These are phyloP conservation scores for Diplodia intermedia DNA, from an alignment of 2,329 filamentous ascomycete species.

Conservation along the genomic window DNA sequence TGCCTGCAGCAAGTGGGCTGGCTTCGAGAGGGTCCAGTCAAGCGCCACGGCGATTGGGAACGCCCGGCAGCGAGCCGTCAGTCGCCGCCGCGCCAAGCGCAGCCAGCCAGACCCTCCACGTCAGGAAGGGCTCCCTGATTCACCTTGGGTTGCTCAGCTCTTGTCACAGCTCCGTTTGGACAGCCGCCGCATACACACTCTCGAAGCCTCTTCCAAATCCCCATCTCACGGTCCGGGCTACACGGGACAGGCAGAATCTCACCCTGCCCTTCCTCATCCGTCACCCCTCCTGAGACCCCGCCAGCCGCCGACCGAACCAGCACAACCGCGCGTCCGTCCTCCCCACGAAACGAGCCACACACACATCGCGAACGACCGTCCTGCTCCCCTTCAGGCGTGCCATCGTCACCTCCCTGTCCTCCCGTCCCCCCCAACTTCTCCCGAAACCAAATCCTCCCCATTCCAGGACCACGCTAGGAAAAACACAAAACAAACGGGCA, in stretches of 20 bases:
- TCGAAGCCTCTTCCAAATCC: background rate
- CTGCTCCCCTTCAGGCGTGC: slow-evolving; percentile 13
- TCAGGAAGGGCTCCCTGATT: slow-evolving; percentile 28
- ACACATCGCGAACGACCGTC: slow-evolving; percentile 14
- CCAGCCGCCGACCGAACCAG: slow-evolving; percentile 12
- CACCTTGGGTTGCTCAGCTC: slow-evolving; percentile 10
- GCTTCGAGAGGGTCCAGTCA: background rate
- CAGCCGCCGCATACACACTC: background rate
- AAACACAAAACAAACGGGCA: background rate
- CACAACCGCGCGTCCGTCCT: slow-evolving; percentile 16
- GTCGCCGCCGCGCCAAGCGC: slow-evolving; percentile 19
- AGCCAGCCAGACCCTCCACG: slow-evolving; percentile 8
- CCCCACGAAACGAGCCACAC: slow-evolving; percentile 7
- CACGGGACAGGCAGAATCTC: background rate
- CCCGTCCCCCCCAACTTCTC: background rate
- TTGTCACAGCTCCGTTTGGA: slow-evolving; percentile 5
- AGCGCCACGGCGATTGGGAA: background rate
- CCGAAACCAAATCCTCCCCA: background rate
- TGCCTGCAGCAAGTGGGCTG: background rate
- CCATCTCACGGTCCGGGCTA: background rate
- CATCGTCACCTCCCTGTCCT: slow-evolving; percentile 4
- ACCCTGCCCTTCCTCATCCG: slow-evolving; percentile 12
- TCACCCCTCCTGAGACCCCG: slow-evolving; percentile 30
- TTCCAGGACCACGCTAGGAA: background rate
- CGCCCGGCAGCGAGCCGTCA: background rate